Evolutionary conservation across 176 grass and related monocot species (phyloP).

Genomic region (Phragmites australis): DNA sequence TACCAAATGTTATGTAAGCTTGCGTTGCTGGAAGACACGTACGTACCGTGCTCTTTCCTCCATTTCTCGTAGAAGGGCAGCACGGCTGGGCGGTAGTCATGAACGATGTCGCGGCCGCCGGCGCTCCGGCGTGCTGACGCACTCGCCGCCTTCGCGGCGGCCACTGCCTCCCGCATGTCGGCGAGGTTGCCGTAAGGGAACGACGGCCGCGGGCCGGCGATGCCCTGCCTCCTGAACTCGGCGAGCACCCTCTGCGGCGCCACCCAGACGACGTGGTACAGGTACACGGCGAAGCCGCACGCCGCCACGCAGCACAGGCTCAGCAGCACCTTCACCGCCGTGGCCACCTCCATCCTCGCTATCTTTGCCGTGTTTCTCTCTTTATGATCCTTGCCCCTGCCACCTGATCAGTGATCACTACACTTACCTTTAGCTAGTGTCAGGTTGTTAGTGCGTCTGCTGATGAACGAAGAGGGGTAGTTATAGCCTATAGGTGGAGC

Average conservation of each 20-base stretch:
- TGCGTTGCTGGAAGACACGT: not conserved
- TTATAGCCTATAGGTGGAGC: too few relatives aligned
- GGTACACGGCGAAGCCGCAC: conserved; percentile 64
- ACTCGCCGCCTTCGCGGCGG: conserved; percentile 20
- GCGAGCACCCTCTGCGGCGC: conserved; percentile 61
- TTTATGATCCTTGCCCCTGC: too few relatives aligned
- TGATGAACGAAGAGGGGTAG: too few relatives aligned
- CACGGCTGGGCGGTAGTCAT: conserved; percentile 76
- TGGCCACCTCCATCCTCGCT: not conserved
- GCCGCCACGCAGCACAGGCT: conserved; percentile 53
- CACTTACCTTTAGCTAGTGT: too few relatives aligned
- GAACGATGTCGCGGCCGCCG: conserved; percentile 42
- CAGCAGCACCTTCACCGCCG: conserved; percentile 43
- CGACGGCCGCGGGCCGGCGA: conserved; percentile 63
- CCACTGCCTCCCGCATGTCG: conserved; percentile 63
- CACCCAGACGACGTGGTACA: conserved; percentile 69
- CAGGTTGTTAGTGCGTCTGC: too few relatives aligned
- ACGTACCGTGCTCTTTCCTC: conserved; percentile 83
- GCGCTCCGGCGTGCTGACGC: not conserved
- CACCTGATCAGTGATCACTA: too few relatives aligned
- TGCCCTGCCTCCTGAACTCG: conserved; percentile 60
- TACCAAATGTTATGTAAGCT: not conserved
- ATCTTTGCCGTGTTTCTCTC: too few relatives aligned
- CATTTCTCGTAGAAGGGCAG: conserved; percentile 91
- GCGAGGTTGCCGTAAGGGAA: conserved; percentile 82